These are phyloP conservation scores for Skeletonema potamos DNA, from an alignment of 108 stramenopile species.

Conservation along the genomic window DNA sequence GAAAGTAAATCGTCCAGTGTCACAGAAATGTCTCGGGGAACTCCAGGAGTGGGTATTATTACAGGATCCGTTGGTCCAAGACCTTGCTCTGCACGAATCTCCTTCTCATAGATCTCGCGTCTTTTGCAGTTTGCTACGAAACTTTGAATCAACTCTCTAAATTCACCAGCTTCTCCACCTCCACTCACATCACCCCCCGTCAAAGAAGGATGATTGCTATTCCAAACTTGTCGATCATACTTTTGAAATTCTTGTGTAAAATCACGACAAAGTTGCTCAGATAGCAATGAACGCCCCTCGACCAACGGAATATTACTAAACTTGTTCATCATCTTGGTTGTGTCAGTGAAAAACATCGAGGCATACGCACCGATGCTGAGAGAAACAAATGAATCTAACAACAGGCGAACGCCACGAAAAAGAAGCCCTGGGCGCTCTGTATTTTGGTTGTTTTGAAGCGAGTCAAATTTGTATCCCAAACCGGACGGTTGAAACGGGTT, in stretches of 20 bases:
- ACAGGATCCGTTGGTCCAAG: conserved; percentile 19
- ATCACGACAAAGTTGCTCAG: conserved; percentile 35
- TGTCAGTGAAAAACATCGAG: conserved; percentile 35
- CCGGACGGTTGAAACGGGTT: conserved; percentile 28
- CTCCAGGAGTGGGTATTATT: conserved; percentile 32
- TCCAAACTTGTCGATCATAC: conserved; percentile 27
- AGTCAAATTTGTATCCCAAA: conserved; percentile 37
- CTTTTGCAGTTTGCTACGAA: conserved; percentile 43
- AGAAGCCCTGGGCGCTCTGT: conserved; percentile 13
- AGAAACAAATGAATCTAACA: conserved; percentile 40
- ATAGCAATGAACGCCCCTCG: conserved; percentile 37
- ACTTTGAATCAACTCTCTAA: conserved; percentile 22
- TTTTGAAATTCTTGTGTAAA: conserved; percentile 35
- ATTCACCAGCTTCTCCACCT: conserved; percentile 1
- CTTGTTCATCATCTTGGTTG: conserved; percentile 27
- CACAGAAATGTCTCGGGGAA: conserved; percentile 36
- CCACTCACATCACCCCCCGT: conserved; percentile 4
- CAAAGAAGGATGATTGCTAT: conserved; percentile 31
- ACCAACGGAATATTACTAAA: conserved; percentile 33
- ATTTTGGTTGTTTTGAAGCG: neutral
- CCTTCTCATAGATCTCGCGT: conserved; percentile 36
- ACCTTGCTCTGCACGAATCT: conserved; percentile 28
- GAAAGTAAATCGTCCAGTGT: conserved; percentile 39
- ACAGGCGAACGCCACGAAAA: conserved; percentile 17
- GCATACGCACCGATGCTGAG: conserved; percentile 37